phyloP scores from a whole-genome alignment of 345 rosid species.

The Fremontodendron californicum region DNA sequence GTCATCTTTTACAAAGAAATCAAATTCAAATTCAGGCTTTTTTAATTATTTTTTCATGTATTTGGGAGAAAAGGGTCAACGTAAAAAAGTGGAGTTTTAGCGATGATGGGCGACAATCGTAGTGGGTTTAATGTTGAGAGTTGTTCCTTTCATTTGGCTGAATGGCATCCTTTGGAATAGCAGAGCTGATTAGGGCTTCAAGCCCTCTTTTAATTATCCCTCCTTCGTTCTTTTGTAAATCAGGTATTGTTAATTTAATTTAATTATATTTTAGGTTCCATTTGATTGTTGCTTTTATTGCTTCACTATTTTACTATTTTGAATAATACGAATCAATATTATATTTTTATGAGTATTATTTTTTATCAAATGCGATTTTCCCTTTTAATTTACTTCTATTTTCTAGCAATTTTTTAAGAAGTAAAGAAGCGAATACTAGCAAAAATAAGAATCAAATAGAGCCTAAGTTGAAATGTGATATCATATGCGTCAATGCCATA shows the following conservation, averaged over 20 bases:
- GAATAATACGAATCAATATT: not conserved
- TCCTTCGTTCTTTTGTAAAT: not conserved
- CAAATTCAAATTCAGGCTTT: not conserved
- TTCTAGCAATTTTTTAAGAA: not conserved
- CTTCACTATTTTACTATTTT: not conserved
- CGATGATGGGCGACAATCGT: conserved; percentile 47
- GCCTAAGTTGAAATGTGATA: not conserved
- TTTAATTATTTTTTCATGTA: not conserved
- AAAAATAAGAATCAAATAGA: not conserved
- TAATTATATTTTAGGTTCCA: not conserved
- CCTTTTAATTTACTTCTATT: not conserved
- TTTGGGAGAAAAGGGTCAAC: not conserved
- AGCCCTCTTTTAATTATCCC: conserved; percentile 25
- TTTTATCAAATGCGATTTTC: not conserved
- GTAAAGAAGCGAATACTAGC: not conserved
- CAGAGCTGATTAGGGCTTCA: conserved; percentile 42
- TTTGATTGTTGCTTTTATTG: not conserved
- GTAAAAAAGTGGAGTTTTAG: conserved; percentile 34
- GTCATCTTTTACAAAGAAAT: not conserved
- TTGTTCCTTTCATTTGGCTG: conserved; percentile 66
- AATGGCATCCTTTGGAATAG: conserved; percentile 93
- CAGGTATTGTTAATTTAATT: conserved; percentile 23
- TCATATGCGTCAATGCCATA: not conserved
- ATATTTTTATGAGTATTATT: not conserved
- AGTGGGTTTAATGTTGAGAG: conserved; percentile 37